Evolutionary conservation across 169 alveolate species (phyloP), one percentile per base, ranked within the genome.

Genomic region (Ichthyophthirius multifiliis): DNA sequence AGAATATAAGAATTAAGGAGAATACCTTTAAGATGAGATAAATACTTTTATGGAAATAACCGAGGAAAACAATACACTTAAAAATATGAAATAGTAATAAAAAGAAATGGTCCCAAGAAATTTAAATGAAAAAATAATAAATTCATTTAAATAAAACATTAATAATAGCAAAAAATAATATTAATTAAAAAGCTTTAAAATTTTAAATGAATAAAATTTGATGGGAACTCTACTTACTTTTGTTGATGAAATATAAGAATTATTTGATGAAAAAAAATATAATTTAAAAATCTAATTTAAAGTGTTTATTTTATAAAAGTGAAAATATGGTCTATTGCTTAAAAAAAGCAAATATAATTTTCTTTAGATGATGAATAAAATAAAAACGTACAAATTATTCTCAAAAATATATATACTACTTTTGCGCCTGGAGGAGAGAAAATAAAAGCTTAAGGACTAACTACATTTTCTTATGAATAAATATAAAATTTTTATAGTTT

Each of bases 381-480:
- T 3, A 27, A 3, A 34, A 55, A 55, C 23, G 35, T 55, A 55
- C 23, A 55, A 55, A 27, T 55, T 1, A 55, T 55, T 55, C 39
- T 55, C 5, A 55, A 55, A 55, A 55, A 55, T 55, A 55, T 55
- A 1, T 55, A 55, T 23, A 20, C 31, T n/a, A 55, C 71, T 0
- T 55, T 55, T 27, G 71, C 43, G 20, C 71, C 71, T 20, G 71
- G 71, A 55, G 71, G 71, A 5, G 71, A 55, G 3, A 55, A 55
- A 5, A 10, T 55, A 23, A 55, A 55, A 23, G 71, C 71, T 0
- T 9, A 55, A 9, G 71, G 71, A 0, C 43, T 55, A 27, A 27
- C 71, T 10, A 55, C 43, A 4, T 55, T 27, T 55, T 20, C 71
- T 5, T 55, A 55, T 23, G 9, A 55, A 13, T 23, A 55, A 55